Conservation (phyloP, 2,329 filamentous ascomycete species). For the Scedosporium apiospermum region DNA sequence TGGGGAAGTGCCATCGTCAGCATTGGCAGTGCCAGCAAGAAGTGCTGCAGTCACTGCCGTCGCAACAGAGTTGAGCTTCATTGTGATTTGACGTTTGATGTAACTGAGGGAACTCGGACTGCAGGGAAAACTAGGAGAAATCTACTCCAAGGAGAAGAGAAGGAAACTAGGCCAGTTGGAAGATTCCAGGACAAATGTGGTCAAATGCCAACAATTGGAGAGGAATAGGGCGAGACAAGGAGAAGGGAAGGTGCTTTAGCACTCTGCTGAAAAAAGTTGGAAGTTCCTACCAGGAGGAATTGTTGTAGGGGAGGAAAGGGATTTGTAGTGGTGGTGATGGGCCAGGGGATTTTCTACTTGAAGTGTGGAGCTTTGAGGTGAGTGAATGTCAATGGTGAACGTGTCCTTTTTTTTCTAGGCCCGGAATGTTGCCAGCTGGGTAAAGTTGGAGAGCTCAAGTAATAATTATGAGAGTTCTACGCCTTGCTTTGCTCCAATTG, state of each 20-base stretch:
- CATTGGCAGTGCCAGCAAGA: slow-evolving; percentile 36
- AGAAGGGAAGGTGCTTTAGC: neutral
- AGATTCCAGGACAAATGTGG: too few relatives aligned
- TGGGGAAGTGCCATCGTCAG: slow-evolving; percentile 41
- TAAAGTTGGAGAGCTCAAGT: slow-evolving; percentile 3
- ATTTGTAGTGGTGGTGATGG: neutral
- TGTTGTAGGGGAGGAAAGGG: neutral
- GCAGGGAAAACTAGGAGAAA: neutral
- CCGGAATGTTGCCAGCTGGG: slow-evolving; percentile 2
- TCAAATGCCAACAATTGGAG: neutral
- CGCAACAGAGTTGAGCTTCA: slow-evolving; percentile 78
- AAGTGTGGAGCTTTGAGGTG: neutral
- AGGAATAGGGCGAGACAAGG: neutral
- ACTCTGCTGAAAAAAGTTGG: neutral
- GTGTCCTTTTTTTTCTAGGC: slow-evolving; percentile 4
- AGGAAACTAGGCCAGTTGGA: too few relatives aligned
- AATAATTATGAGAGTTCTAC: slow-evolving; percentile 1
- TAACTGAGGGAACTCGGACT: neutral
- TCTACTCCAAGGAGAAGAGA: slow-evolving; percentile 39
- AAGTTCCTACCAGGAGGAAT: neutral
- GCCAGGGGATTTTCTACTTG: slow-evolving; percentile 2
- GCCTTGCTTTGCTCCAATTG: neutral
- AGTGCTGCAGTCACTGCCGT: slow-evolving; percentile 67
- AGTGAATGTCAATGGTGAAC: slow-evolving; percentile 1
- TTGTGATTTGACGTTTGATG: slow-evolving; percentile 33